Evolutionary conservation across 1,284 basidiomycete genomes (phyloP).

Genomic region (Ceratobasidium sp.): DNA sequence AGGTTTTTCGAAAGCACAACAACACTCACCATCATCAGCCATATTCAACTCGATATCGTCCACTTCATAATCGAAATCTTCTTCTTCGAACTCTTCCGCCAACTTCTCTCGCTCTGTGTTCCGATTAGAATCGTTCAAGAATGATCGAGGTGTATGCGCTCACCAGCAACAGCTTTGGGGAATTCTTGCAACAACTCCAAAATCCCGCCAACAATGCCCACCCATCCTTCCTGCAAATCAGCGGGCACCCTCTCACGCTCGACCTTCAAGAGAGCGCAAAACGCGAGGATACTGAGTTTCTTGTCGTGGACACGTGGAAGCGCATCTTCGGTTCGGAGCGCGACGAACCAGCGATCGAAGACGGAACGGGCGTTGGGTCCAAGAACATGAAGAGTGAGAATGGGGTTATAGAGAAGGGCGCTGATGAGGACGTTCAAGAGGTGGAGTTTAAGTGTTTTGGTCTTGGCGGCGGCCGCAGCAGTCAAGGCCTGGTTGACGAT

Average conservation of each 20-base stretch:
- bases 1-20: background rate
- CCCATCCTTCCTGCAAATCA: slow-evolving; percentile 71
- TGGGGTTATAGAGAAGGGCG: slow-evolving; percentile 84
- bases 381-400: slow-evolving; percentile 76
- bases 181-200: slow-evolving; percentile 77
- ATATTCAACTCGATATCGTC: slow-evolving; percentile 65
- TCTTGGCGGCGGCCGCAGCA: slow-evolving; percentile 65
- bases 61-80: slow-evolving; percentile 56
- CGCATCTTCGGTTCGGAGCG: slow-evolving; percentile 66
- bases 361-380: slow-evolving; percentile 70
- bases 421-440: slow-evolving; percentile 86
- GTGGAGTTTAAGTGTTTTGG: slow-evolving; percentile 72
- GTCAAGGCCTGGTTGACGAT: slow-evolving; percentile 69
- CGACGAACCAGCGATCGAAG: slow-evolving; percentile 81
- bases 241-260: slow-evolving; percentile 64
- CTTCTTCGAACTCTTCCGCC: slow-evolving; percentile 67
- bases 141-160: slow-evolving; percentile 41
- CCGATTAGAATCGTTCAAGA: background rate
- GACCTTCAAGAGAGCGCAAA: slow-evolving; percentile 78
- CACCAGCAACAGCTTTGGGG: slow-evolving; percentile 74
- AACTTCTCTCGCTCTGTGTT: slow-evolving; percentile 39
- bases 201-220: slow-evolving; percentile 70
- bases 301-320: slow-evolving; percentile 89
- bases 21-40: slow-evolving; percentile 70
- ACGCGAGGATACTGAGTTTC: slow-evolving; percentile 78